These are phyloP conservation scores for Hymenoscyphus albidus DNA, from an alignment of 2,329 filamentous ascomycete species.

Conservation along the genomic window DNA sequence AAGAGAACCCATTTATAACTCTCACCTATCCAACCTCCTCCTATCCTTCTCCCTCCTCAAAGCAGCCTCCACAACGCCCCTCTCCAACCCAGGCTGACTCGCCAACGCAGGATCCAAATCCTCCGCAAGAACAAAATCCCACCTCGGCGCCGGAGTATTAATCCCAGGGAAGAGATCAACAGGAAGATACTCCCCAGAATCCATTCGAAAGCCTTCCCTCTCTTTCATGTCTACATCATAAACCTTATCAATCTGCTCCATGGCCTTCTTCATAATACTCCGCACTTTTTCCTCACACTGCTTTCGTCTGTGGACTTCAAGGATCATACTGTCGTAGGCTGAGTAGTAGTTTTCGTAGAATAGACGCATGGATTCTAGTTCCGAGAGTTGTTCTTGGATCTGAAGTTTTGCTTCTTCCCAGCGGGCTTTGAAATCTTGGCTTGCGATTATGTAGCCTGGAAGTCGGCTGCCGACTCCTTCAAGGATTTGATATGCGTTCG, in stretches of 20 bases:
- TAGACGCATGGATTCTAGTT: constrained; percentile 72
- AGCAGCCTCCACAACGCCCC: constrained; percentile 28
- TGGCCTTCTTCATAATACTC: constrained; percentile 71
- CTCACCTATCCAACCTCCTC: constrained; percentile 14
- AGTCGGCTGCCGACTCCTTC: constrained; percentile 65
- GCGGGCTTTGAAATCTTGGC: constrained; percentile 57
- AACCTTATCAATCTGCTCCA: constrained; percentile 70
- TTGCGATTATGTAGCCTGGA: constrained; percentile 59
- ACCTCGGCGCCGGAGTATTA: constrained; percentile 41
- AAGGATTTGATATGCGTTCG: constrained; percentile 61
- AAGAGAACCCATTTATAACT: no score
- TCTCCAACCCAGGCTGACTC: constrained; percentile 26
- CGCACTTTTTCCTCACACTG: constrained; percentile 70
- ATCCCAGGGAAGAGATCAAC: constrained; percentile 83
- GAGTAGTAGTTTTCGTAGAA: constrained; percentile 85
- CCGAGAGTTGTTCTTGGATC: constrained; percentile 65
- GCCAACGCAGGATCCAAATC: constrained; percentile 16
- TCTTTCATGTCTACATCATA: constrained; percentile 68
- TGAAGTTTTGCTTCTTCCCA: constrained; percentile 74
- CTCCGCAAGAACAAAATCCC: constrained; percentile 27
- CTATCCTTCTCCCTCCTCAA: constrained; percentile 28
- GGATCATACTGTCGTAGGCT: constrained; percentile 78
- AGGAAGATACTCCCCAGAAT: constrained; percentile 83
- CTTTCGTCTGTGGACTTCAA: constrained; percentile 76
- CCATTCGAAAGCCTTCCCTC: constrained; percentile 72